Conservation (phyloP, 768 basidiomycete species). For the Pulveroboletus sp. region DNA sequence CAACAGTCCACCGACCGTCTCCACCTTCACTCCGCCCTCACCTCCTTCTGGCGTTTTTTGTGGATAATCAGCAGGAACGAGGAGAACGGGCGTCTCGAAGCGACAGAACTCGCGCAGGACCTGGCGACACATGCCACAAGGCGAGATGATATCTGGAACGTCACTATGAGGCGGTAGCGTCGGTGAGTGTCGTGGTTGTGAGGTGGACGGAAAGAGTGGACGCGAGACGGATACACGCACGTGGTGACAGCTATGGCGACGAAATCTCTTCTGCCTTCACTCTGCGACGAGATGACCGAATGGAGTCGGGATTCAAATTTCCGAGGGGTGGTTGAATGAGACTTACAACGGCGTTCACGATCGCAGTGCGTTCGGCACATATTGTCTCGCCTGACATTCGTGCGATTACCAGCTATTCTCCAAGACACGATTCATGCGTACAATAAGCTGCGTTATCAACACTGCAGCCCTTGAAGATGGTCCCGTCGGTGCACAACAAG, state of each 20-base stretch:
- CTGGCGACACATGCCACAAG: slow-evolving; percentile 94
- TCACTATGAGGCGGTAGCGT: slow-evolving; percentile 44
- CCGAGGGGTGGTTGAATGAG: background rate
- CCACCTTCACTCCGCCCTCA: slow-evolving; percentile 47
- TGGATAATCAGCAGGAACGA: slow-evolving; percentile 64
- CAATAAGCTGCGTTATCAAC: slow-evolving; percentile 94
- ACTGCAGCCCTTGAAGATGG: slow-evolving; percentile 81
- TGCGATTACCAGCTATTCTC: background rate
- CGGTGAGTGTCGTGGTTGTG: background rate
- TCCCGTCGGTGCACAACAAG: slow-evolving; percentile 62
- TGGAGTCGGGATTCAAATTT: background rate
- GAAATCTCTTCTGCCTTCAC: slow-evolving; percentile 71
- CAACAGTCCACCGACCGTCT: slow-evolving; percentile 67
- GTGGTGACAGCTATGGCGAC: slow-evolving; percentile 74
- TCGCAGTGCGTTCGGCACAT: slow-evolving; percentile 91
- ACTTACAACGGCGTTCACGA: slow-evolving; percentile 89
- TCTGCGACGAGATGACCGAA: slow-evolving; percentile 43
- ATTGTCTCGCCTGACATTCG: slow-evolving; percentile 61
- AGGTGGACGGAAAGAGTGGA: background rate
- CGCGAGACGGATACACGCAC: slow-evolving; percentile 38
- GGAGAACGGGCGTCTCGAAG: slow-evolving; percentile 63
- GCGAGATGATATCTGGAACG: slow-evolving; percentile 61
- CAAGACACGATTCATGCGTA: slow-evolving; percentile 27
- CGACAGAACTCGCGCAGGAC: slow-evolving; percentile 83
- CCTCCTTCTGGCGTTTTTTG: slow-evolving; percentile 22